Evolutionary conservation across 495 filamentous ascomycete genomes (phyloP).

Genomic region (Penicilliopsis zonata): DNA sequence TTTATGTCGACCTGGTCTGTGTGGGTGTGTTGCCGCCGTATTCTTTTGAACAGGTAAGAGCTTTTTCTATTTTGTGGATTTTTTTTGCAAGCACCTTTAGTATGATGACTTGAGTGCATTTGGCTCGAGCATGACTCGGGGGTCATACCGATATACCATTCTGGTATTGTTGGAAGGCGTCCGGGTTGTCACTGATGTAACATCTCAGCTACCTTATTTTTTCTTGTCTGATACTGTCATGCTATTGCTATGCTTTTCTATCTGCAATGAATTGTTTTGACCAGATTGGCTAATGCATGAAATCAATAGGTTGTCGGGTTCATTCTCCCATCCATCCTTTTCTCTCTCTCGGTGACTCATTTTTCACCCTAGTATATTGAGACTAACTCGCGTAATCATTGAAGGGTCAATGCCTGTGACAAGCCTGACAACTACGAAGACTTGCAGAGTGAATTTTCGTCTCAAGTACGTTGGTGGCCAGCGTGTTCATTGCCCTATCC

Average conservation of each 20-base stretch:
- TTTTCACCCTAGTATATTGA: too few species aligned
- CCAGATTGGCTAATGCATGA: conserved; percentile 5
- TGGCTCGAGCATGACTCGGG: conserved; percentile 86
- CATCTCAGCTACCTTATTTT: conserved; percentile 89
- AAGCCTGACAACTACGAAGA: conserved; percentile 69
- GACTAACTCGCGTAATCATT: conserved; percentile 19
- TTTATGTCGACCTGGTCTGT: conserved; percentile 4
- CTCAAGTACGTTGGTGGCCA: conserved; percentile 44
- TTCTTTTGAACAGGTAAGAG: conserved; percentile 19
- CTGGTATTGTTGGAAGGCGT: conserved; percentile 32
- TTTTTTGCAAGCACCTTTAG: conserved; percentile 13
- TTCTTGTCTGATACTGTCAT: conserved; percentile 59
- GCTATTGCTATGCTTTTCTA: conserved; percentile 1
- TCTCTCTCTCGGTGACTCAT: conserved; percentile 1
- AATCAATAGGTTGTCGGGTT: conserved; percentile 1
- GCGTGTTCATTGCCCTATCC: conserved; percentile 21
- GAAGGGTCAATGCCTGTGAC: conserved; percentile 91
- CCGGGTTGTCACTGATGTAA: conserved; percentile 81
- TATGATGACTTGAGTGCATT: conserved; percentile 99
- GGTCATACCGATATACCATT: conserved; percentile 29
- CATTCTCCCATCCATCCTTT: conserved; percentile 4
- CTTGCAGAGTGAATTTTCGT: conserved; percentile 64
- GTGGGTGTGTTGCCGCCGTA: background rate
- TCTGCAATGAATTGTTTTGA: background rate
- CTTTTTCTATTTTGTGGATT: conserved; percentile 9